Evolutionary conservation across 345 rosid genomes (phyloP), one percentile per base, ranked within the genome.

Genomic region (Abelmoschus esculentus): DNA sequence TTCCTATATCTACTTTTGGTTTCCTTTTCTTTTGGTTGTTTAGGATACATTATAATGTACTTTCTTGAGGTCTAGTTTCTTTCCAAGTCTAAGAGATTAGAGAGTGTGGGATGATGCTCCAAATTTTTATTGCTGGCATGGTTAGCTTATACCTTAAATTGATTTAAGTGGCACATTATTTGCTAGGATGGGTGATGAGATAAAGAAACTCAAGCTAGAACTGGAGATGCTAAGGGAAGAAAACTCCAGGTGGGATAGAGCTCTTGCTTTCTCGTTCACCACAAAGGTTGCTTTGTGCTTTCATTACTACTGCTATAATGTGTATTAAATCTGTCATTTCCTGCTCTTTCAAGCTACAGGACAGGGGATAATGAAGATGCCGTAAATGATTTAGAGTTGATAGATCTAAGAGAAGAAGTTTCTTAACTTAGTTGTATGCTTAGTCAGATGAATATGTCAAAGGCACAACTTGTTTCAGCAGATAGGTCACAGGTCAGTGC

Each of bases 401-500:
- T 72, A 77, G 91, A 85, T 60, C 82, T 89, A 36, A 88, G 87
- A 79, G 93, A 85, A 66, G 93, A 95, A 52, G 74, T 91, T 50
- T 66, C 82, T 50, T 85, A 79, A 74, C 80, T 91, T 19, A 81
- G 86, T 74, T 66, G 76, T 74, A 49, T 89, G 42, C 80, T 86
- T 67, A 83, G 86, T 76, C 95, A 89, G 76, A 72, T 89, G 77
- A 90, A 83, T 73, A 71, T 77, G 74, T 73, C 84, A 22, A 91
- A 82, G 76, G 64, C 84, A 56, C 84, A 82, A 67, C 79, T 76
- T 47, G 75, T 60, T 74, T 84, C 78, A 66, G 69, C 73, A 61
- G 76, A 84, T 40, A 84, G 67, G 58, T 42, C 72, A 34, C 81
- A 83, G 84, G 92, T 83, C 67, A 72, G 74, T 44, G 40, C 34